Evolutionary conservation across 345 rosid genomes (phyloP).

Genomic region (Boechera stricta): DNA sequence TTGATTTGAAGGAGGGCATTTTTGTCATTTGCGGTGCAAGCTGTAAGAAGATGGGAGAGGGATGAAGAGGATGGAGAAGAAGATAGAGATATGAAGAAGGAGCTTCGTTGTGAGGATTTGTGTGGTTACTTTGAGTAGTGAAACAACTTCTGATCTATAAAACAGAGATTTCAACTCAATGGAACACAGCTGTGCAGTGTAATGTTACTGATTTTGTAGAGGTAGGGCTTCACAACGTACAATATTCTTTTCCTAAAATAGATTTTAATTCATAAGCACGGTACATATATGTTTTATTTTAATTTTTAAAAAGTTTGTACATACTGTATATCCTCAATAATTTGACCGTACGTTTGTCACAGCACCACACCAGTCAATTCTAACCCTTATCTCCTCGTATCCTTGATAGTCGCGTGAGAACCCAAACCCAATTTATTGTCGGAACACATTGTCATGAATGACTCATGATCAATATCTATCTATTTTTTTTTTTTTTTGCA

Average conservation of each 20-base stretch:
- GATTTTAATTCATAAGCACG: background rate
- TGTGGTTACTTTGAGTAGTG: background rate
- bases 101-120: constrained; percentile 31
- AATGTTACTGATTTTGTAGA: constrained; percentile 9
- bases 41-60: constrained; percentile 41
- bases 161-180: background rate
- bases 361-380: constrained; percentile 9
- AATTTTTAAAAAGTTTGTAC: background rate
- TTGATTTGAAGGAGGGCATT: constrained; percentile 64
- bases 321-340: background rate
- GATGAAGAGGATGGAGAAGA: constrained; percentile 40
- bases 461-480: too few species aligned
- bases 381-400: background rate
- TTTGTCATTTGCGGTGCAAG: constrained; percentile 60
- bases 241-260: background rate
- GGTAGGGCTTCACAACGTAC: background rate
- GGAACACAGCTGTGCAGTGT: constrained; percentile 21
- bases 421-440: too few species aligned
- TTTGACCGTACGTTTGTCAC: background rate
- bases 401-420: too few species aligned
- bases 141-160: constrained; percentile 8
- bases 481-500: too few species aligned
- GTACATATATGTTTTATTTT: background rate
- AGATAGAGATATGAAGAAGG: constrained; percentile 2
- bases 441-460: too few species aligned